Evolutionary conservation across 176 grass and related monocot genomes (phyloP), one percentile per base, ranked within the genome.

Genomic region (barley (Hordeum vulgare)): DNA sequence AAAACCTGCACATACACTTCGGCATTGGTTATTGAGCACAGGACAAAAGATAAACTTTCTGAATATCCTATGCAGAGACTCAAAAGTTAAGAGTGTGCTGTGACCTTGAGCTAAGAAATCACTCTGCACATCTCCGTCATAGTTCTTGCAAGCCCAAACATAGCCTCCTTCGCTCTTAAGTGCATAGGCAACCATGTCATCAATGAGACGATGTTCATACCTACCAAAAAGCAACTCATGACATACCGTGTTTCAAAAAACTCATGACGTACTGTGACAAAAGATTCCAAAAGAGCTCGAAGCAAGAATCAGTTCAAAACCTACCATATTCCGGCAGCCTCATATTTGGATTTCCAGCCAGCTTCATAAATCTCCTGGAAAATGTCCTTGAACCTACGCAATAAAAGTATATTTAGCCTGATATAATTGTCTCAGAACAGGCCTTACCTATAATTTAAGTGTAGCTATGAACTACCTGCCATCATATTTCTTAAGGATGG

Each of bases 151-250:
- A 80, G 95, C 95, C 95, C 95, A 97, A 37, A 97, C 95, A 79
- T 97, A 97, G 37, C 81, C 95, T 54, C 95, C 95, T 75, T 94
- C 92, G 20, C 95, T 97, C 92, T 97, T 97, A 51, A 98, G 78
- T 54, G 95, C 95, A 90, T 98, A 98, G 6, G 95, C 95, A 66
- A 98, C 95, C 95, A 98, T 98, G 88, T 98, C 95, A 88, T 98
- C 95, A 61, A 98, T 98, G 53, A 98, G 91, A 67, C 95, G 90
- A 71, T 98, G 95, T 49, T 98, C 95, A 77, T 98, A 98, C 95
- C 95, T 98, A 45, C 56, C 17, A 78, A 37, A 86, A 83, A 70
- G 27, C 8, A 31, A 45, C 53, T 49, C n/a, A 69, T 76, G 33
- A 80, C 83, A 80, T 28, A 41, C 10, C 34, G 36, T 3, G 12